Base-by-base conservation (phyloP, 1,284 basidiomycete genomes). In the Leccinum subspadiceum region DNA sequence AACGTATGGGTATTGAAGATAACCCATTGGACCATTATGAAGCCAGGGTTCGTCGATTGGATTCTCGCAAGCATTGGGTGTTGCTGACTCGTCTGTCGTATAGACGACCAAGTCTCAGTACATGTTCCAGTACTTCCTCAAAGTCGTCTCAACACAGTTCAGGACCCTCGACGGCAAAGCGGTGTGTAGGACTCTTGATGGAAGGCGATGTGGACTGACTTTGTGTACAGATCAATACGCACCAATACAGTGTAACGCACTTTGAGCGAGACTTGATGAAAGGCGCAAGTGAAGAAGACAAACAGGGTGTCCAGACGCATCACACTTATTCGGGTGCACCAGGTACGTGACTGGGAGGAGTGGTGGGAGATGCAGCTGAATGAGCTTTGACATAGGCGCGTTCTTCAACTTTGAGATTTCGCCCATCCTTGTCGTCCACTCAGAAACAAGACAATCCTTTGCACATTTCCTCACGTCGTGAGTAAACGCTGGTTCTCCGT, bases 341-440 rank as follows among this genome's bases (percentile, higher is more conserved):
- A 58, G 91, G 91, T 80, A 74, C 70, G 67, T 76, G 53, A 33
- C 29, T 65, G 12, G 53, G 62, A 31, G 35, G 56, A 49, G 37
- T 59, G 26, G 12, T 41, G 17, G 24, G 24, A 48, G 48, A 3
- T 9, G 41, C 8, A 26, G 53, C 39, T 58, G 39, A 39, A 41
- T 12, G 33, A 59, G 33, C 22, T 15, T 44, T 9, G 26, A 31
- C 58, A 41, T 49, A 84, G 88, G 92, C 49, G 88, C 90, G 17
- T 97, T 94, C 80, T 91, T 97, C 85, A 98, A 96, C 79, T 96
- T 91, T 74, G 97, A 99, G 73, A 98, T 99, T 71, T 96, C 94
- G n/a, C 96, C 95, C 2, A 93, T 98, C 71, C 87, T 93, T 58
- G 90, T 98, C 53, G 88, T 94, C 22, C 94, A 97, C 71, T 84